Evolutionary conservation across 1,284 basidiomycete genomes (phyloP).

Genomic region (Malassezia sp.): DNA sequence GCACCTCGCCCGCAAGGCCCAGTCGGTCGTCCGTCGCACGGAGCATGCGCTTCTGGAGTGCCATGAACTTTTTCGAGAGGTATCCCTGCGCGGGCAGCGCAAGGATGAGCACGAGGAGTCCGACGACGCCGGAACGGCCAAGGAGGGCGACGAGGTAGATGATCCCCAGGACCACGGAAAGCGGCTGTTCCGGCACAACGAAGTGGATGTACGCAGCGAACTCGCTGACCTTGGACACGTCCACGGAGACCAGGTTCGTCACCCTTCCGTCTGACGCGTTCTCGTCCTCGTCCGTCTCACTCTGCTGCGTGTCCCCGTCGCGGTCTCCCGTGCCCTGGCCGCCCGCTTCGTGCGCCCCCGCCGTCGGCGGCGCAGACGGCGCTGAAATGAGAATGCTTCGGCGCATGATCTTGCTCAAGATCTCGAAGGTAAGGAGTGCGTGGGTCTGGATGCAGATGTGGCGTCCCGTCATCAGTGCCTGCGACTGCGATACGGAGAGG

Average conservation of each 20-base stretch:
- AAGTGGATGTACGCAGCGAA: constrained; percentile 47
- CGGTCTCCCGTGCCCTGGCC: constrained; percentile 16
- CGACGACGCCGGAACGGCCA: constrained; percentile 50
- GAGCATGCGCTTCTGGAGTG: constrained; percentile 49
- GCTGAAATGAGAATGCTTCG: constrained; percentile 48
- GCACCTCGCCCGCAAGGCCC: constrained; percentile 52
- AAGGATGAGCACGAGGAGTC: constrained; percentile 40
- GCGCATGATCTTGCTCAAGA: constrained; percentile 53
- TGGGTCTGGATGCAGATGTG: constrained; percentile 48
- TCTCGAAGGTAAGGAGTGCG: constrained; percentile 52
- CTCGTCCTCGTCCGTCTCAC: constrained; percentile 4
- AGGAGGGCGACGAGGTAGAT: constrained; percentile 51
- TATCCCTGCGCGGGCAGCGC: constrained; percentile 37
- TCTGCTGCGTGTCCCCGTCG: constrained; percentile 2
- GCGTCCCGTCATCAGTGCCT: constrained; percentile 50
- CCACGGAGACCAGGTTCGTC: constrained; percentile 52
- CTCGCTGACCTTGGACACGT: constrained; percentile 49
- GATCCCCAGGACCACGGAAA: constrained; percentile 50
- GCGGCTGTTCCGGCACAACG: constrained; percentile 48
- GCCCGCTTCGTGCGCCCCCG: constrained; percentile 9
- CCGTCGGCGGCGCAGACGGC: constrained; percentile 23
- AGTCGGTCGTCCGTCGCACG: constrained; percentile 52
- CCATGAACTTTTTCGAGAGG: constrained; percentile 49
- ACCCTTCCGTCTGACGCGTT: constrained; percentile 51
- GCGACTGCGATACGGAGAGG: constrained; percentile 47